These are phyloP conservation scores for Collybiopsis luxurians DNA, from an alignment of 768 basidiomycete genomes.

Conservation along the genomic window DNA sequence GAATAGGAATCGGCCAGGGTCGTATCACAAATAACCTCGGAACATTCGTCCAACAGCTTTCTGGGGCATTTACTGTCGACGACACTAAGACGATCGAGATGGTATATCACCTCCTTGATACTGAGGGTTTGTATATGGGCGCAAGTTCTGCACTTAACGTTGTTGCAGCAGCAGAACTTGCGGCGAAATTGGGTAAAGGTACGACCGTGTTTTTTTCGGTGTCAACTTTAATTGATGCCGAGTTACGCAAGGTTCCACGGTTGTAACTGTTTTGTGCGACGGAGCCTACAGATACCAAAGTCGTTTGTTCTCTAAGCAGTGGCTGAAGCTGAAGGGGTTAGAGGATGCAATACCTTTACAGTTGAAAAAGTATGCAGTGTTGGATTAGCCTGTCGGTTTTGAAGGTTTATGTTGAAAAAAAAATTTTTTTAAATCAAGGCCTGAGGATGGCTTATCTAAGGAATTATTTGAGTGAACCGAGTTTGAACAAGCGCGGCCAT, in stretches of 20 bases:
- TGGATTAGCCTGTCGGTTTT: slow-evolving; percentile 49
- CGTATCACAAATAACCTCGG: slow-evolving; percentile 89
- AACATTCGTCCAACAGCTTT: slow-evolving; percentile 73
- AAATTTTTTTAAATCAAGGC: neutral
- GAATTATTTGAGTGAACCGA: neutral
- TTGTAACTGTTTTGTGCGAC: slow-evolving; percentile 91
- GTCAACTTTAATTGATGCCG: neutral
- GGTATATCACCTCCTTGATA: slow-evolving; percentile 89
- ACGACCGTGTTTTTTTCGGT: neutral
- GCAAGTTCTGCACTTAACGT: slow-evolving; percentile 95
- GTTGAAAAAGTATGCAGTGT: slow-evolving; percentile 85
- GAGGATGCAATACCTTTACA: slow-evolving; percentile 76
- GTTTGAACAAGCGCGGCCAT: slow-evolving; percentile 6
- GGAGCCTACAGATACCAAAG: slow-evolving; percentile 98
- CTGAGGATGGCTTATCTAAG: slow-evolving; percentile 1
- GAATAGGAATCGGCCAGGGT: slow-evolving; percentile 91
- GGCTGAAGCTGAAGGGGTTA: slow-evolving; percentile 82
- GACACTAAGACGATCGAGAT: slow-evolving; percentile 90
- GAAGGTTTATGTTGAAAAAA: neutral
- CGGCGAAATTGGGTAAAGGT: slow-evolving; percentile 83
- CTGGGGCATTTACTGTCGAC: slow-evolving; percentile 82
- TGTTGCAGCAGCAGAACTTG: slow-evolving; percentile 88
- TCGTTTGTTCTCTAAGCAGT: slow-evolving; percentile 89
- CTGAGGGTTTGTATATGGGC: slow-evolving; percentile 92
- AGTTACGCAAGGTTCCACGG: slow-evolving; percentile 63